Evolutionary conservation across 1,139 yeast species (phyloP), one percentile per base, ranked within the genome.

Genomic region (Scheffersomyces insectosa): DNA sequence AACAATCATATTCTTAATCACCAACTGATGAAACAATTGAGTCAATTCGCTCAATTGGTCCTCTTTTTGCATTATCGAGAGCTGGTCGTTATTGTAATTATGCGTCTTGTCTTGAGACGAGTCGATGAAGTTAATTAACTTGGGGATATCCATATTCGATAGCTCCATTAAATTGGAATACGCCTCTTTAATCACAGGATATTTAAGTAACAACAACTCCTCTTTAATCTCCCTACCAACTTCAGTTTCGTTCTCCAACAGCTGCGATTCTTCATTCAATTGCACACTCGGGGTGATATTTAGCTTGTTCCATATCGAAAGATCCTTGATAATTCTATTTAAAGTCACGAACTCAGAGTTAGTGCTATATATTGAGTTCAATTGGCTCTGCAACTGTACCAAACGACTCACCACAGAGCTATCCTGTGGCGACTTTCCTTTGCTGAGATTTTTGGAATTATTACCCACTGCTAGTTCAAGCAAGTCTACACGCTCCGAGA

Each of bases 1-100:
- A 7, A 69, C 57, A 14, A 63, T 45, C 59, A 69, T 58, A 39
- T 57, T 64, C 45, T 68, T 68, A 10, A 63, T 48, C 13, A 61
- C 56, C 28, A 66, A 44, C 28, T 48, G 38, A 36, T 65, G 66
- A 40, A 59, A 59, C 14, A 48, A 41, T 7, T 46, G 41, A 2
- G 62, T 43, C 5, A 65, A 28, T 14, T 49, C 48, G 16, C 49
- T 45, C 5, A 65, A 40, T 23, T 50, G 49, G 3, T 42, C 39
- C 35, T 48, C 42, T 25, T 50, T 48, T 6, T 28, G 25, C n/a
- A 42, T 28, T 2, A 60, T 37, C 4, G 37, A 41, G 2, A 41
- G 12, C 6, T 40, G 36, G 30, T 49, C 55, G 4, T 40, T 30
- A 15, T 52, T 49, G 38, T 61, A 52, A 36, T 57, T 44, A 37